These are phyloP conservation scores for Hanseniaspora taiwanica DNA, from an alignment of 805 yeast species.

Conservation along the genomic window DNA sequence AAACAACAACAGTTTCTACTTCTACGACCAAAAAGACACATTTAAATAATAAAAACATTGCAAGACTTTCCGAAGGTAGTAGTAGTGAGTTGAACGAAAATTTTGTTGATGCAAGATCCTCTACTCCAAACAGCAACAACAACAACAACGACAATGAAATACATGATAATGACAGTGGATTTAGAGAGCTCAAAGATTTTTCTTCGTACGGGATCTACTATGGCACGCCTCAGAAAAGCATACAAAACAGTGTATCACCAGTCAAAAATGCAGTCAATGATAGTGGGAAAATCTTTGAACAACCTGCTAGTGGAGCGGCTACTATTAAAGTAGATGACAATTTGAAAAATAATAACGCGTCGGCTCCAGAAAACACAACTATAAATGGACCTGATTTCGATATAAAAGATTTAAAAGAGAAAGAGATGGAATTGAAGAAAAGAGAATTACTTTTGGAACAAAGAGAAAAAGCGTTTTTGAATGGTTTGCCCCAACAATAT, in stretches of 20 bases:
- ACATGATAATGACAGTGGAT: conserved; percentile 3
- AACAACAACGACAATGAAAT: conserved; percentile 5
- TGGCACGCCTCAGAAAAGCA: conserved; percentile 12
- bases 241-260: background rate
- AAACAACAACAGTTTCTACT: too few species aligned
- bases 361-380: too few species aligned
- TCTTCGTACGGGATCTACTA: conserved; percentile 20
- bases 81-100: conserved; percentile 1
- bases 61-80: too few species aligned
- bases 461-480: conserved; percentile 20
- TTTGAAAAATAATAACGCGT: conserved; percentile 5
- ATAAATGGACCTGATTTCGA: too few species aligned
- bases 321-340: conserved; percentile 5
- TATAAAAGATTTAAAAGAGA: conserved; percentile 15
- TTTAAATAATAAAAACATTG: too few species aligned
- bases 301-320: conserved; percentile 7
- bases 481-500: background rate
- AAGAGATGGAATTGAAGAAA: conserved; percentile 21
- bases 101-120: conserved; percentile 2
- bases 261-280: conserved; percentile 6
- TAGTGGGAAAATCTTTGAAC: conserved; percentile 7
- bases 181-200: conserved; percentile 19
- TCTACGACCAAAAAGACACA: too few species aligned
- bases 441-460: conserved; percentile 24
- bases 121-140: conserved; percentile 4